Evolutionary conservation across 208 protist species (phyloP).

Genomic region (Herpetomonas tarakana): DNA sequence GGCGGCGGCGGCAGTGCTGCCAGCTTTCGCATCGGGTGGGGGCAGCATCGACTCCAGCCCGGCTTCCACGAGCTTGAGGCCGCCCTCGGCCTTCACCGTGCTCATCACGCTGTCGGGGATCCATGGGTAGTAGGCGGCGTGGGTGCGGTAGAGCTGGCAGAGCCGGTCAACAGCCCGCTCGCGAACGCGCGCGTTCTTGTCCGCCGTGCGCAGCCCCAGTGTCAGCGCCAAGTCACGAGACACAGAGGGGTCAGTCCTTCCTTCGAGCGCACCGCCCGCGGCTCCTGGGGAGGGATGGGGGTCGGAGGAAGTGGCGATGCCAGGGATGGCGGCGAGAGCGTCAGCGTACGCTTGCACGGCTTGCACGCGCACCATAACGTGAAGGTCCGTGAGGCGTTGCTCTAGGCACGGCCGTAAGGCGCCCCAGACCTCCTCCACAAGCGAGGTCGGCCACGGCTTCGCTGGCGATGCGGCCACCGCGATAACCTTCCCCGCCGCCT

Average conservation of each 20-base stretch:
- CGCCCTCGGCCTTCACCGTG: constrained; percentile 41
- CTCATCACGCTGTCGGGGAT: constrained; percentile 55
- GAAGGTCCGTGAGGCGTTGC: constrained; percentile 34
- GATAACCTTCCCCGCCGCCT: constrained; percentile 24
- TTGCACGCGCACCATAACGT: constrained; percentile 50
- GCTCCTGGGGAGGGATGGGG: no score
- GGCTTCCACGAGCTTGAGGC: constrained; percentile 25
- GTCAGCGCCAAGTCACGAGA: constrained; percentile 31
- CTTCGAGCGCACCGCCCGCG: no score
- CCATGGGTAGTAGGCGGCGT: constrained; percentile 34
- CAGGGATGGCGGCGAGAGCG: not conserved
- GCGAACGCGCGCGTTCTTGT: constrained; percentile 64
- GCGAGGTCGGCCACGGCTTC: constrained; percentile 6
- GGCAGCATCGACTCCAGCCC: constrained; percentile 52
- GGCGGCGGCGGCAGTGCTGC: not conserved
- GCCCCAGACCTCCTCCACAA: constrained; percentile 26
- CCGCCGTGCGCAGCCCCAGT: constrained; percentile 51
- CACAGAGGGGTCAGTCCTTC: no score
- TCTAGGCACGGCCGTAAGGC: constrained; percentile 30
- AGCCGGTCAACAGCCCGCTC: constrained; percentile 49
- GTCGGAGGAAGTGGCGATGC: not conserved
- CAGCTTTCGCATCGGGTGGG: constrained; percentile 8
- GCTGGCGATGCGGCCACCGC: not conserved
- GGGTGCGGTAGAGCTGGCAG: constrained; percentile 39
- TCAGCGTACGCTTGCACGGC: constrained; percentile 37